Percentiles rank a stretch among this genome's conserved stretches.
phyloP scores from a whole-genome alignment of 345 rosid species.

The Psidium guajava region DNA sequence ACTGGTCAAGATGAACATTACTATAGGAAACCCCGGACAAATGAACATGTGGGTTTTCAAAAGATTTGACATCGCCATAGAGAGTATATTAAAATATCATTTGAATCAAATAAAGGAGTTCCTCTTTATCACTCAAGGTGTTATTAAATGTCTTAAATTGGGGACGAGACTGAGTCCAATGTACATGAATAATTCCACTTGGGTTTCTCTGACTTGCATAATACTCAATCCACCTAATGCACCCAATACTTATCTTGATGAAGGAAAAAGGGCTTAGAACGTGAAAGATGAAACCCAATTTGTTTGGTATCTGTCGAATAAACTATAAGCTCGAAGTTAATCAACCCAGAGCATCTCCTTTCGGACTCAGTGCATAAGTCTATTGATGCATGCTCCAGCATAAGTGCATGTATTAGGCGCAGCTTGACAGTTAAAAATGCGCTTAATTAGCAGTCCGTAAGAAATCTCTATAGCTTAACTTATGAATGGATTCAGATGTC shows the following conservation, averaged over 20 bases:
- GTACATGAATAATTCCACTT: neutral
- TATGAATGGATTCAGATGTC: neutral
- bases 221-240: neutral
- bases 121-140: neutral
- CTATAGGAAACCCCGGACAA: neutral
- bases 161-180: neutral
- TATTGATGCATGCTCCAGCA: neutral
- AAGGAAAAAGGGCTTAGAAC: neutral
- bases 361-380: neutral
- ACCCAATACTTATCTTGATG: neutral
- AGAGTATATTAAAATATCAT: neutral
- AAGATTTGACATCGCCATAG: neutral
- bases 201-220: neutral
- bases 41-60: neutral
- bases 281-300: neutral
- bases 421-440: neutral
- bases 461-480: neutral
- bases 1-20: neutral
- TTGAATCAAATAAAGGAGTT: neutral
- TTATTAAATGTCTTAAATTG: neutral
- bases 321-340: neutral
- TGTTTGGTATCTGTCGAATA: neutral
- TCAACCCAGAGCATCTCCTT: neutral
- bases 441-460: neutral
- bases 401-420: neutral